Evolutionary conservation across 1,139 yeast genomes (phyloP), one percentile per base, ranked within the genome.

Genomic region (Geotrichum cucujoidarum): DNA sequence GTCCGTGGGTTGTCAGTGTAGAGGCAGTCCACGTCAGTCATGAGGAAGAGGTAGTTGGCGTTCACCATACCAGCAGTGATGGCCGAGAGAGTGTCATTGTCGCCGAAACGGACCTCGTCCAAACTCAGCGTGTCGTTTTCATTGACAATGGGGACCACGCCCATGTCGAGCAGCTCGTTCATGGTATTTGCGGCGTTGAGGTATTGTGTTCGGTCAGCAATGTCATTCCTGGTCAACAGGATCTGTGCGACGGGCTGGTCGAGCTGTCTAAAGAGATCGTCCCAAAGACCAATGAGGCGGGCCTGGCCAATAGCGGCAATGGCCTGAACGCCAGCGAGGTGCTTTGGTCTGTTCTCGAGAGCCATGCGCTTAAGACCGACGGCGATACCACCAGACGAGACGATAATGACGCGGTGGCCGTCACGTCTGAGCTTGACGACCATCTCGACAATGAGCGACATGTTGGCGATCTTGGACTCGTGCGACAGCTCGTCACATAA

Each of bases 301-400:
- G 95, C 95, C 64, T 92, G 98, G 1, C 98, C 98, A 40, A 92
- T 82, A 1, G 97, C 95, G 0, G 98, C 97, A 45, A 92, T 72
- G 1, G 97, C 98, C 69, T 92, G 97, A 1, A 84, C 83, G 24
- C 83, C 81, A 0, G 96, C 74, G 50, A 92, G 70, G 54, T 78
- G 78, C 54, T 79, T 81, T 2, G 98, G 98, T 53, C 92, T 81
- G 40, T 71, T 70, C 1, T 69, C 67, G 46, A 86, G 58, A 0
- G 82, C 81, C 68, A 88, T 75, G 13, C 92, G 76, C 60, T 83
- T 85, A 71, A 92, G 70, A 0, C 98, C 98, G 55, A 90, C 89
- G 1, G 97, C 97, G 61, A 94, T 89, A 47, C 97, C 97, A 38
- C 98, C 98, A 1, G 95, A 86, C 0, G 95, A 85, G 2, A 92